Conservation (phyloP, 1,139 yeast species). For the Torulaspora pretoriensis region DNA sequence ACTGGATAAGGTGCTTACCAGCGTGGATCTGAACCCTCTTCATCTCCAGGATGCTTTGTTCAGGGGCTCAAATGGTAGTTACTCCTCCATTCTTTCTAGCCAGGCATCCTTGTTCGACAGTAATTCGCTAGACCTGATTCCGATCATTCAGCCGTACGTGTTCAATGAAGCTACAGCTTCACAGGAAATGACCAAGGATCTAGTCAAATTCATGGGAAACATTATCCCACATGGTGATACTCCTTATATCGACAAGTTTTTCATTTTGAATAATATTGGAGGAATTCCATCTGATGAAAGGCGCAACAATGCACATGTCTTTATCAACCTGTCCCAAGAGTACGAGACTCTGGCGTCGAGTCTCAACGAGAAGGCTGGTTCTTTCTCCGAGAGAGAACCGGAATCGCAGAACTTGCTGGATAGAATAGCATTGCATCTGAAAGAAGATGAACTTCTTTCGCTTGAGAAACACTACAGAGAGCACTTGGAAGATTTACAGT, state of each 20-base stretch:
- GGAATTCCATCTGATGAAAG: slow-evolving; percentile 89
- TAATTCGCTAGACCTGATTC: slow-evolving; percentile 17
- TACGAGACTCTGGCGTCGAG: slow-evolving; percentile 48
- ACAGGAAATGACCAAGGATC: slow-evolving; percentile 17
- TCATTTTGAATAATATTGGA: slow-evolving; percentile 74
- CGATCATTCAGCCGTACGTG: slow-evolving; percentile 30
- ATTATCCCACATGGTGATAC: slow-evolving; percentile 29
- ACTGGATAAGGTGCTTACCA: slow-evolving; percentile 25
- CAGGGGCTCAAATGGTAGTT: slow-evolving; percentile 15
- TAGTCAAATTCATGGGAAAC: slow-evolving; percentile 22
- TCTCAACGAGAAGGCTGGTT: slow-evolving; percentile 13
- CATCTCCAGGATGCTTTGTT: slow-evolving; percentile 24
- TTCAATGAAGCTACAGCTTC: slow-evolving; percentile 27
- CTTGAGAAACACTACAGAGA: slow-evolving; percentile 20
- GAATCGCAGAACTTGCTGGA: slow-evolving; percentile 21
- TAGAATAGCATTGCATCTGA: slow-evolving; percentile 40
- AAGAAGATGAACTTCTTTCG: slow-evolving; percentile 34
- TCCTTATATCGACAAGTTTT: slow-evolving; percentile 71
- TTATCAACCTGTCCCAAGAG: slow-evolving; percentile 81
- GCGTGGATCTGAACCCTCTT: slow-evolving; percentile 27
- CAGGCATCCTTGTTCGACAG: slow-evolving; percentile 16
- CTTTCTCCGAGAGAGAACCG: slow-evolving; percentile 17
- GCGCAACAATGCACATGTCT: slow-evolving; percentile 78
- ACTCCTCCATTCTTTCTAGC: slow-evolving; percentile 20
- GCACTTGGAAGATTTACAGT: slow-evolving; percentile 36